phyloP scores from a whole-genome alignment of 2,329 filamentous ascomycete species.

The Pseudonectria foliicola region DNA sequence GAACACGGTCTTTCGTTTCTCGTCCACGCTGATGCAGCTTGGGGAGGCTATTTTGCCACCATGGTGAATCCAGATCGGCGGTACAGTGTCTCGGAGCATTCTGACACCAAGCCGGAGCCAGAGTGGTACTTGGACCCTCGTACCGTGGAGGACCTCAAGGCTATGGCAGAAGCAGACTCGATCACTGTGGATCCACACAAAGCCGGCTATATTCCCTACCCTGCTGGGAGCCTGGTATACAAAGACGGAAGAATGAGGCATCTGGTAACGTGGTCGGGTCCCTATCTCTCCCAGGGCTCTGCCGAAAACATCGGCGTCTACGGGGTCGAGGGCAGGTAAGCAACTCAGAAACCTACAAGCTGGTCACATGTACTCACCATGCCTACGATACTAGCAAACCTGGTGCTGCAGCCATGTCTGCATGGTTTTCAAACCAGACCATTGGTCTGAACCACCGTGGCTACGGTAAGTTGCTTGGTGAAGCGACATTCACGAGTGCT shows the following conservation, averaged over 20 bases:
- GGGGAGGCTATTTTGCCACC: slow-evolving; percentile 42
- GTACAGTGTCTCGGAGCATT: slow-evolving; percentile 1
- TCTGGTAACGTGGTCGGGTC: slow-evolving; percentile 37
- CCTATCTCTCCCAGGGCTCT: slow-evolving; percentile 32
- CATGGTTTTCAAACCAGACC: slow-evolving; percentile 36
- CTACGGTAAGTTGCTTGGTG: slow-evolving; percentile 35
- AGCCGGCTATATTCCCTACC: slow-evolving; percentile 39
- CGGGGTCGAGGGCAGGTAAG: slow-evolving; percentile 37
- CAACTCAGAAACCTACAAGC: fast-evolving
- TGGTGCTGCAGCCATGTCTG: slow-evolving; percentile 36
- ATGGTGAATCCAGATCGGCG: slow-evolving; percentile 32
- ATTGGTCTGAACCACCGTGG: slow-evolving; percentile 34
- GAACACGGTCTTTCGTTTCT: slow-evolving; percentile 36
- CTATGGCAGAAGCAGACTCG: slow-evolving; percentile 33
- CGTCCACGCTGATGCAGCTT: slow-evolving; percentile 41
- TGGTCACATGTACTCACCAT: not conserved
- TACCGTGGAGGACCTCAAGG: slow-evolving; percentile 33
- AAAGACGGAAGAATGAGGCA: slow-evolving; percentile 36
- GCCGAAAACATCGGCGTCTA: slow-evolving; percentile 34
- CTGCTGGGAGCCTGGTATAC: slow-evolving; percentile 37
- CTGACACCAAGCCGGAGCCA: slow-evolving; percentile 20
- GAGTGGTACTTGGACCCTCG: slow-evolving; percentile 27
- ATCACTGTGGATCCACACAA: slow-evolving; percentile 44
- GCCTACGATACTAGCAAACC: slow-evolving; percentile 30
- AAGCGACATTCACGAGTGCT: slow-evolving; percentile 37